Conservation (phyloP, 495 filamentous ascomycete species). For the Talaromyces nanjingensis region DNA sequence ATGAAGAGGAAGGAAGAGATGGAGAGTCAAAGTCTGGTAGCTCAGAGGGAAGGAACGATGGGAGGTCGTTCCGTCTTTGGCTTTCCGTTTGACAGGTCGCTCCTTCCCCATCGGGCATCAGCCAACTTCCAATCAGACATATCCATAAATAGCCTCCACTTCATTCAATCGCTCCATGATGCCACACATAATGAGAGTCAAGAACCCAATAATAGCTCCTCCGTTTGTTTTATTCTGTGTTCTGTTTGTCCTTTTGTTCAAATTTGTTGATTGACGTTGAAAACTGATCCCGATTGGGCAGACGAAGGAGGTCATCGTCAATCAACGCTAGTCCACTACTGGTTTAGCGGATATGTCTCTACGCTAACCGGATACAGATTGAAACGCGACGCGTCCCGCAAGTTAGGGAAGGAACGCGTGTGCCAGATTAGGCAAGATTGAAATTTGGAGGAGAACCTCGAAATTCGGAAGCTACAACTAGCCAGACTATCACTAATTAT, state of each 20-base stretch:
- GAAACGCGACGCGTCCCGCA: background rate
- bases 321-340: background rate
- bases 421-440: slow-evolving; percentile 2
- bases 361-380: background rate
- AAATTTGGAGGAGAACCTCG: background rate
- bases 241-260: background rate
- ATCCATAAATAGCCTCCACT: background rate
- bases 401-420: background rate
- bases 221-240: background rate
- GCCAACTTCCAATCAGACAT: background rate
- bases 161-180: no score
- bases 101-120: background rate
- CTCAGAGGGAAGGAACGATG: background rate
- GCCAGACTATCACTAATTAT: no score
- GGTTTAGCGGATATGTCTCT: background rate
- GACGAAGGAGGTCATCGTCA: background rate
- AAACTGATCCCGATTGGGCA: background rate
- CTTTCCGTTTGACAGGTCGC: background rate
- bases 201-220: background rate
- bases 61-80: background rate
- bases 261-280: background rate
- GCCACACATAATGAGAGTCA: background rate
- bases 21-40: no score
- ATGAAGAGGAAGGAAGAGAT: background rate
- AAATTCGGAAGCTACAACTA: background rate